Conservation (phyloP, 2,329 filamentous ascomycete genomes). For the Balansia obtecta region DNA sequence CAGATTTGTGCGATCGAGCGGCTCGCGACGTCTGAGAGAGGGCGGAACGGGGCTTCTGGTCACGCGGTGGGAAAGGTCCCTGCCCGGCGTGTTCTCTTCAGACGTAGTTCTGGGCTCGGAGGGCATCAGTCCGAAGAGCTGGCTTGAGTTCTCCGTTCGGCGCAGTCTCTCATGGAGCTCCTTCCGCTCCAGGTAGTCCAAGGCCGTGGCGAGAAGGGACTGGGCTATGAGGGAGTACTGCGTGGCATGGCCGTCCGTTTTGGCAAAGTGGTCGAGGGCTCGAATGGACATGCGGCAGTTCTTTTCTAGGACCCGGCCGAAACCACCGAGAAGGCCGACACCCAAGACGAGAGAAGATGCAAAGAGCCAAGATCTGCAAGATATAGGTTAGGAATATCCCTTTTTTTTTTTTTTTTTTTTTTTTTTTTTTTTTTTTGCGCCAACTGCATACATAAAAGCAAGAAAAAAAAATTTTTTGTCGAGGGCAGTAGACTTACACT, state of each 20-base stretch:
- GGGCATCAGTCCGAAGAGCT: slow-evolving; percentile 35
- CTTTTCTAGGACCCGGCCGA: slow-evolving; percentile 39
- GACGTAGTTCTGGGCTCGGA: not conserved
- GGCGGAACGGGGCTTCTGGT: slow-evolving; percentile 9
- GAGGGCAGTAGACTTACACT: slow-evolving; percentile 29
- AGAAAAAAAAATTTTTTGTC: too few relatives aligned
- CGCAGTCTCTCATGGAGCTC: slow-evolving; percentile 33
- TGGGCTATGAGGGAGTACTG: slow-evolving; percentile 43
- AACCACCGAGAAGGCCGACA: slow-evolving; percentile 36
- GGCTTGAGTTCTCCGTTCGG: slow-evolving; percentile 37
- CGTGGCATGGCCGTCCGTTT: slow-evolving; percentile 34
- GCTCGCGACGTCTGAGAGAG: slow-evolving; percentile 10
- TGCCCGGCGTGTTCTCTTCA: slow-evolving; percentile 2
- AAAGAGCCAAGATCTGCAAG: slow-evolving; percentile 38
- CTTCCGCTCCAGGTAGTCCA: slow-evolving; percentile 33
- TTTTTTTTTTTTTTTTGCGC: too few relatives aligned
- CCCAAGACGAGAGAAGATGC: slow-evolving; percentile 39
- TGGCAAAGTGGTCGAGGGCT: slow-evolving; percentile 36
- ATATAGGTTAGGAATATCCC: not conserved
- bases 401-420: too few relatives aligned
- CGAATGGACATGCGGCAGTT: slow-evolving; percentile 34
- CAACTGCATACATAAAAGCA: too few relatives aligned
- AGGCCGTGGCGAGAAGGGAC: slow-evolving; percentile 32
- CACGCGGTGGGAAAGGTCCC: slow-evolving; percentile 6
- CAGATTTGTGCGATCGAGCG: slow-evolving; percentile 12